These are phyloP conservation scores for Raffaelea albimanens DNA, from an alignment of 2,329 filamentous ascomycete genomes.

Conservation along the genomic window DNA sequence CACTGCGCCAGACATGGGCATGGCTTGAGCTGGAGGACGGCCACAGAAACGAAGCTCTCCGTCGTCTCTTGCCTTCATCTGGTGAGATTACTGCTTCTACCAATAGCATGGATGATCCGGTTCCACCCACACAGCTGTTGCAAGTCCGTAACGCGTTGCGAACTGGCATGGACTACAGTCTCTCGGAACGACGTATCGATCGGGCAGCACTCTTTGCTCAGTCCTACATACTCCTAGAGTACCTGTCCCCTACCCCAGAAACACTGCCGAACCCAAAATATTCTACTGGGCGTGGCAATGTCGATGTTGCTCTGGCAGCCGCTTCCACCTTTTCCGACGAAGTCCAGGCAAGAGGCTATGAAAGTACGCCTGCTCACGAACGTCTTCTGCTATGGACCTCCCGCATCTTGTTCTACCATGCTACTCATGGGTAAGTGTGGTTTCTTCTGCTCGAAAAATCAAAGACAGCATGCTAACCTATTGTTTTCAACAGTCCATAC, in stretches of 20 bases:
- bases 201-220: constrained; percentile 49
- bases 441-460: too few species aligned
- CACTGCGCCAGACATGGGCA: constrained; percentile 52
- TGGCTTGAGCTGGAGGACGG: constrained; percentile 53
- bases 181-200: constrained; percentile 38
- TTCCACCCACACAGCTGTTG: constrained; percentile 32
- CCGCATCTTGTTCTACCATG: constrained; percentile 20
- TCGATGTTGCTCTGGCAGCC: constrained; percentile 36
- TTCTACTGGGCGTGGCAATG: constrained; percentile 33
- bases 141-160: constrained; percentile 44
- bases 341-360: constrained; percentile 27
- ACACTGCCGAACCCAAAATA: constrained; percentile 24
- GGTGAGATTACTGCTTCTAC: too few species aligned
- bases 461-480: too few species aligned
- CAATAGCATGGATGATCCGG: too few species aligned
- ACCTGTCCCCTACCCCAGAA: constrained; percentile 38
- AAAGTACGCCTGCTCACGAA: constrained; percentile 39
- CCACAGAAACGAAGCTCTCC: constrained; percentile 23
- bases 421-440: too few species aligned
- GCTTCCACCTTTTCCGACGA: constrained; percentile 32
- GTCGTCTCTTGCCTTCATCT: constrained; percentile 30
- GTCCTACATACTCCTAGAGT: constrained; percentile 55
- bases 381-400: constrained; percentile 59
- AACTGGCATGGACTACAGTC: constrained; percentile 42
- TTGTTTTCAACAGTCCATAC: constrained; percentile 54